These are phyloP conservation scores for Diaporthe sp. DNA, from an alignment of 2,329 filamentous ascomycete genomes.

Conservation along the genomic window DNA sequence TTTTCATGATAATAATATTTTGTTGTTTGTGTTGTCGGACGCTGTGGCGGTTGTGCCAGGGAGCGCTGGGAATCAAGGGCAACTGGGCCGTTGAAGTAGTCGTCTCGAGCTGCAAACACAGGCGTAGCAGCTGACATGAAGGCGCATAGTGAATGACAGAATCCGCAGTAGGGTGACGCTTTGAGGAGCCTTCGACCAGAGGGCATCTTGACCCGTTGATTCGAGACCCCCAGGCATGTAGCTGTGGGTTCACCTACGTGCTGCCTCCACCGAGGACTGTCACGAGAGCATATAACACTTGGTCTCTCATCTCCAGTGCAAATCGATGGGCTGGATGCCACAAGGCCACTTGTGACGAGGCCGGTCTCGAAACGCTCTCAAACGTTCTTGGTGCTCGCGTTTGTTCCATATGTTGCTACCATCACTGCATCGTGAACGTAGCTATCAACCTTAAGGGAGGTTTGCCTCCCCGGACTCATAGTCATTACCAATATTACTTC, in stretches of 20 bases:
- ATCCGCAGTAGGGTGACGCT: not conserved
- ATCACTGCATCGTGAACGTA: not conserved
- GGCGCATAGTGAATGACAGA: not conserved
- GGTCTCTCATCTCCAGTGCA: not conserved
- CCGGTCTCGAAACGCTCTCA: not conserved
- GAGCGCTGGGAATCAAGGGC: not conserved
- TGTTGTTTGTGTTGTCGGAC: not conserved
- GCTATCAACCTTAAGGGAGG: too few relatives aligned
- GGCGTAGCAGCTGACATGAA: not conserved
- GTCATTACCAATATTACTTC: not conserved
- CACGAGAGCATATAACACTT: not conserved
- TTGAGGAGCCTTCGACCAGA: not conserved
- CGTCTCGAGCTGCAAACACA: not conserved
- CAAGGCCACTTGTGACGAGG: too few relatives aligned
- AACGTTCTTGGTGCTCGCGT: too few relatives aligned
- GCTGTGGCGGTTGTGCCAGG: constrained; percentile 1
- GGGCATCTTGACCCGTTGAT: not conserved
- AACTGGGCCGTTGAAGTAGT: not conserved
- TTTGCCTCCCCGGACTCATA: not conserved
- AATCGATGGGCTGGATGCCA: not conserved
- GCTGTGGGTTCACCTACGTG: not conserved
- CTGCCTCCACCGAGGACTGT: not conserved
- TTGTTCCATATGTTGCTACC: not conserved
- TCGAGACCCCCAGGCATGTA: not conserved
- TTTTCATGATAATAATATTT: too few relatives aligned